phyloP scores from a whole-genome alignment of 2,329 filamentous ascomycete species.

The Bipolaris zeicola region DNA sequence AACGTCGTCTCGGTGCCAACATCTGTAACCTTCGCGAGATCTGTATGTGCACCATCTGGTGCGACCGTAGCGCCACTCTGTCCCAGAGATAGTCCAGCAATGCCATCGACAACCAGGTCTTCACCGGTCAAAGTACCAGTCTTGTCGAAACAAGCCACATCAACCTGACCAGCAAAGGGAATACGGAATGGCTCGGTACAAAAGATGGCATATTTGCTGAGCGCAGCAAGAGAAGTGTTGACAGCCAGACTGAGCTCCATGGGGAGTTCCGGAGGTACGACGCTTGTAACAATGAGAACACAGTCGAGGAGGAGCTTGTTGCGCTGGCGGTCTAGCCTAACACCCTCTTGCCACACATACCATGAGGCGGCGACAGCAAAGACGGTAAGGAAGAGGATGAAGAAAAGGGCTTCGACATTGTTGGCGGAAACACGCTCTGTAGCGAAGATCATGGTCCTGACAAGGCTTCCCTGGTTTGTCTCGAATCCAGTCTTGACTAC shows the following conservation, averaged over 20 bases:
- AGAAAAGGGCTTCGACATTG: constrained; percentile 93
- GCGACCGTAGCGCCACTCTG: constrained; percentile 70
- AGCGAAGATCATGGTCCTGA: constrained; percentile 99
- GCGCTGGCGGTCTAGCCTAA: constrained; percentile 90
- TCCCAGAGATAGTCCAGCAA: constrained; percentile 83
- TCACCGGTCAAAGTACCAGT: constrained; percentile 96
- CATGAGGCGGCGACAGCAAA: constrained; percentile 97
- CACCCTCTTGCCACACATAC: constrained; percentile 99
- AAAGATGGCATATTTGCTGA: constrained; percentile 96
- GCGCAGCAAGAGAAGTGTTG: constrained; percentile 92
- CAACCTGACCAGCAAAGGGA: constrained; percentile 91
- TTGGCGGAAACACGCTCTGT: constrained; percentile 99
- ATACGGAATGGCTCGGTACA: constrained; percentile 99
- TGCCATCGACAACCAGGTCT: constrained; percentile 94
- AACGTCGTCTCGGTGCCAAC: constrained; percentile 83
- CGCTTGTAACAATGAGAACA: constrained; percentile 94
- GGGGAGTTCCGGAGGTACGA: constrained; percentile 95
- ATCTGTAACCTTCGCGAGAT: constrained; percentile 72
- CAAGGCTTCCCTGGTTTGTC: constrained; percentile 95
- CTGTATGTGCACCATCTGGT: constrained; percentile 80
- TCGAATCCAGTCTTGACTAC: constrained; percentile 98
- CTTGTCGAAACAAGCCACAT: constrained; percentile 98
- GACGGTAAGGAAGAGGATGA: constrained; percentile 94
- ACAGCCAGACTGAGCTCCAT: constrained; percentile 98
- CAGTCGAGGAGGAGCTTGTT: constrained; percentile 98